phyloP scores from a whole-genome alignment of 345 rosid genomes.

The Populus ilicifolia region DNA sequence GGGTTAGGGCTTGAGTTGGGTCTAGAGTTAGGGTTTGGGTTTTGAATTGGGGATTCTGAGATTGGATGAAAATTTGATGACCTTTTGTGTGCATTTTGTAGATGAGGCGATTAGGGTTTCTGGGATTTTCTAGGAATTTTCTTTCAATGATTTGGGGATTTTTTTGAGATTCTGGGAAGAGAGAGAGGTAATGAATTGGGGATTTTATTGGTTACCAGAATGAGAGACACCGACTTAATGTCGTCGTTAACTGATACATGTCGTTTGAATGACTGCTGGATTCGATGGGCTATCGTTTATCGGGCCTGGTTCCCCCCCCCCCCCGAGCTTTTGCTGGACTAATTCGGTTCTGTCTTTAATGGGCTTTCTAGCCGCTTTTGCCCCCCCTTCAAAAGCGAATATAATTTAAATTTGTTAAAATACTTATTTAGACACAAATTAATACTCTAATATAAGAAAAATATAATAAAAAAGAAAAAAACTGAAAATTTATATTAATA shows the following conservation, averaged over 20 bases:
- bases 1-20: conserved; percentile 38
- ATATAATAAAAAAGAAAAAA: no score
- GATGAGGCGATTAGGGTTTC: background rate
- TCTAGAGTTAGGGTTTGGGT: conserved; percentile 41
- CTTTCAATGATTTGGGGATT: background rate
- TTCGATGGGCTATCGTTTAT: background rate
- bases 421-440: no score
- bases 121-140: background rate
- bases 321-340: background rate
- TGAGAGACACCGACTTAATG: background rate
- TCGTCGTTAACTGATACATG: background rate
- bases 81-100: conserved; percentile 8
- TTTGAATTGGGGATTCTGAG: conserved; percentile 22
- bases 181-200: background rate
- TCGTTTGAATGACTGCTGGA: background rate
- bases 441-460: no score
- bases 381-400: background rate
- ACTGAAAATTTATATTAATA: no score
- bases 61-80: conserved; percentile 42
- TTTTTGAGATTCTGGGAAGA: background rate
- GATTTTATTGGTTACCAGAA: background rate
- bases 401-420: no score
- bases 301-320: background rate
- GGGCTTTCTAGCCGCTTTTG: background rate
- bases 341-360: background rate